Evolutionary conservation across 1,284 basidiomycete species (phyloP).

Genomic region (Uromyces viciae-fabae): DNA sequence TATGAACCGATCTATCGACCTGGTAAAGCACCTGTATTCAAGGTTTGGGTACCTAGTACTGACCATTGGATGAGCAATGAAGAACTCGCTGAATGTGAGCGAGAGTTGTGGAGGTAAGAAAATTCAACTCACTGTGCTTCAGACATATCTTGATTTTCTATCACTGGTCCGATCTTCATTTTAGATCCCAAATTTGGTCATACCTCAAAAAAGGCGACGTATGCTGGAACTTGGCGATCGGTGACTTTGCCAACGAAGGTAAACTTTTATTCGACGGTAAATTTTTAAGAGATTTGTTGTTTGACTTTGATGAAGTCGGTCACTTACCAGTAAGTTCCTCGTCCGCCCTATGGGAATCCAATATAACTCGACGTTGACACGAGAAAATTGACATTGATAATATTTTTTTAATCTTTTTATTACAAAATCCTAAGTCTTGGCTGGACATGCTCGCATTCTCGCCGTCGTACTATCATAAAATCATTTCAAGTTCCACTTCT

Average conservation of each 20-base stretch:
- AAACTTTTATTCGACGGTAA: slow-evolving; percentile 56
- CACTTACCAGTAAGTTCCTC: slow-evolving; percentile 53
- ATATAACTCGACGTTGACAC: no score
- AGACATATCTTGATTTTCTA: not conserved
- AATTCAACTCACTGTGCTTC: not conserved
- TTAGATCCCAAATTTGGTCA: slow-evolving; percentile 53
- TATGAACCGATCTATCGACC: slow-evolving; percentile 49
- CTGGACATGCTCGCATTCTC: slow-evolving; percentile 54
- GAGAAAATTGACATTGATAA: not conserved
- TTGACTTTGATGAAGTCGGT: slow-evolving; percentile 54
- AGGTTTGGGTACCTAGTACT: slow-evolving; percentile 55
- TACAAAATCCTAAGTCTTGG: slow-evolving; percentile 49
- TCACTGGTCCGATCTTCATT: not conserved
- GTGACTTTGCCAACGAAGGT: slow-evolving; percentile 50
- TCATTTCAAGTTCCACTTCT: slow-evolving; percentile 52
- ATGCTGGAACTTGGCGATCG: slow-evolving; percentile 55
- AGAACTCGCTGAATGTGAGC: slow-evolving; percentile 52
- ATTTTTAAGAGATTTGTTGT: slow-evolving; percentile 53
- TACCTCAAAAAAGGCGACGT: slow-evolving; percentile 55
- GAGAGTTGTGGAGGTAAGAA: slow-evolving; percentile 49
- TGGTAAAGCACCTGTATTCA: slow-evolving; percentile 54
- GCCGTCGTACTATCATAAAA: slow-evolving; percentile 56
- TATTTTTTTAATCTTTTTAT: not conserved
- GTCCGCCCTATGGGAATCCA: no score
- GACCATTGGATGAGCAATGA: slow-evolving; percentile 50